Base-by-base conservation (phyloP, 768 basidiomycete species). In the Calocybe gangraenosa region DNA sequence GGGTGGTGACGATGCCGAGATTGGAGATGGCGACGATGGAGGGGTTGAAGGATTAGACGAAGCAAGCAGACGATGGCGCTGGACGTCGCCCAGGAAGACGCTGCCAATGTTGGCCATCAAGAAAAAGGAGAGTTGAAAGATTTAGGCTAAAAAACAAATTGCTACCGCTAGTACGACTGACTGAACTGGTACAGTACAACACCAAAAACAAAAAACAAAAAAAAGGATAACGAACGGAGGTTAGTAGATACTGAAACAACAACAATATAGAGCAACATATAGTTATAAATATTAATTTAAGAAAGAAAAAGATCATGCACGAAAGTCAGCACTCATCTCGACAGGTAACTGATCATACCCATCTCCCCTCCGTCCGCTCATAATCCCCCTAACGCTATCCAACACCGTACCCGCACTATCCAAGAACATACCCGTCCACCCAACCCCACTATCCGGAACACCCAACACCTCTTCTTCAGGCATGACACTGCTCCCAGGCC, bases 81-180 rank as follows among this genome's bases (percentile, higher is more conserved):
- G 78, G 7, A 80, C 63, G 67, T 91, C 89, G 46, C 88, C 89
- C 43, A 91, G 73, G 64, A 91, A 91, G 18, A 85, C 87, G 57
- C 84, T 87, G 40, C 88, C 87, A 43, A 90, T 75, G 52, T 61
- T 69, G 37, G 79, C 48, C 52, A 53, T 53, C 25, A 28, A n/a
- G n/a, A n/a, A n/a, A n/a, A n/a, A n/a, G n/a, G n/a, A n/a, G n/a
- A n/a, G n/a, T n/a, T n/a, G n/a, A n/a, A n/a, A n/a, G n/a, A n/a
- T n/a, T n/a, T n/a, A n/a, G n/a, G n/a, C n/a, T n/a, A n/a, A n/a
- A n/a, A n/a, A n/a, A n/a, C n/a, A n/a, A n/a, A n/a, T n/a, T n/a
- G n/a, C n/a, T n/a, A n/a, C n/a, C n/a, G n/a, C n/a, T n/a, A n/a
- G n/a, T n/a, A n/a, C n/a, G n/a, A n/a, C n/a, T n/a, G n/a, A n/a